Evolutionary conservation across 768 basidiomycete genomes (phyloP).

Genomic region (Leccinum arenicola): DNA sequence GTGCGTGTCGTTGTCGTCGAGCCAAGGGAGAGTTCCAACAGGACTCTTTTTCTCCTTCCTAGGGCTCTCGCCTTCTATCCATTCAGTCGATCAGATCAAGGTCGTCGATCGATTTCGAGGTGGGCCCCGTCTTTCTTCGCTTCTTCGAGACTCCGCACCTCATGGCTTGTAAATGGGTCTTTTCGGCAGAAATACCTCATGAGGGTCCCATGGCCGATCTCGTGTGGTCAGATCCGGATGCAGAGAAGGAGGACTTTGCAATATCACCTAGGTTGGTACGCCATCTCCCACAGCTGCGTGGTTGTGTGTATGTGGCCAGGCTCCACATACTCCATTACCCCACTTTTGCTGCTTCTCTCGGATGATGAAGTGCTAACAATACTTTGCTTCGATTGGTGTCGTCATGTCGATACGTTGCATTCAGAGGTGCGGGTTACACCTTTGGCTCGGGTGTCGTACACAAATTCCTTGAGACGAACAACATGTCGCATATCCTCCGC

Average conservation of each 20-base stretch:
- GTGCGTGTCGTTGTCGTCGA: constrained; percentile 40
- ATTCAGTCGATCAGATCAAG: constrained; percentile 99
- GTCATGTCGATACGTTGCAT: not conserved
- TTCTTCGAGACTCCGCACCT: constrained; percentile 22
- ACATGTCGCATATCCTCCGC: constrained; percentile 95
- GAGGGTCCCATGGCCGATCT: constrained; percentile 99
- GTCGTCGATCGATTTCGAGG: constrained; percentile 98
- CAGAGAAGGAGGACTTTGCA: constrained; percentile 99
- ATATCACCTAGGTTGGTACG: constrained; percentile 87
- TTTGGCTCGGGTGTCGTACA: constrained; percentile 97
- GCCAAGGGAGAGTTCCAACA: constrained; percentile 3
- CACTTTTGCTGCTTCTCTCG: constrained; percentile 10
- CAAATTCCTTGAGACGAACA: constrained; percentile 94
- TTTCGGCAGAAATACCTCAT: constrained; percentile 85
- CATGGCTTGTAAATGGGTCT: constrained; percentile 15
- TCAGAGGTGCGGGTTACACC: constrained; percentile 95
- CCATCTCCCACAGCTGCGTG: constrained; percentile 10
- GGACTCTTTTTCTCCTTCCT: not conserved
- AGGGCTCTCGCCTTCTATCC: constrained; percentile 97
- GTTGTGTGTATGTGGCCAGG: constrained; percentile 5
- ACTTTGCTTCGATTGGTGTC: constrained; percentile 5
- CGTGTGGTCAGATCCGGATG: constrained; percentile 99
- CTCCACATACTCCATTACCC: constrained; percentile 11
- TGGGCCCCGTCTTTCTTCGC: constrained; percentile 33
- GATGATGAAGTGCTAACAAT: constrained; percentile 8